Base-by-base conservation (phyloP, 768 basidiomycete genomes). In the Phylloporus sp. region DNA sequence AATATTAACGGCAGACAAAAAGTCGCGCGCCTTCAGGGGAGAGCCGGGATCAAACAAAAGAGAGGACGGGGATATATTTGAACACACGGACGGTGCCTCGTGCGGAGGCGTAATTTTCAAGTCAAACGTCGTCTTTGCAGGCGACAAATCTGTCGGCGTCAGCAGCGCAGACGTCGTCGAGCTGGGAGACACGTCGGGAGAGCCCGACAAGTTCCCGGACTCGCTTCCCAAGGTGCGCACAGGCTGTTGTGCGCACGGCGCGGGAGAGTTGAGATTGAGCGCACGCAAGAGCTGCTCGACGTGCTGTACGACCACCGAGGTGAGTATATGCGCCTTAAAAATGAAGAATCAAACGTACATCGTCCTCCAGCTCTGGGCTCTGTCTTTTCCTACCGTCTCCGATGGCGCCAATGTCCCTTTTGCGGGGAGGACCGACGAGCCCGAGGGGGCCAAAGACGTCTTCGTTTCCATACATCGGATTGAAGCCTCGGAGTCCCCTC, bases 231-330 rank as follows among this genome's bases (percentile, higher is more conserved):
- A 55, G 45, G 64, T 62, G 46, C 71, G 71, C 33, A 71, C 52
- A 22, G 77, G 72, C 52, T 71, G 63, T 11, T 75, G 74, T 35
- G 68, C 58, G 38, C 66, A 62, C 49, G 79, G 81, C 52, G 72
- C 77, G 13, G 88, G 88, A 24, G 88, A 90, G 59, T 82, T 83
- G 56, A 90, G 80, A 60, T 90, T 84, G 39, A 90, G 72, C 13
- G 85, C 81, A 32, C 88, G 82, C 44, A 90, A 71, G 36, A 90
- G 76, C 68, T 89, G 86, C 58, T 87, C 86, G 49, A 90, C 82
- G 59, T 87, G 83, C 85, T 88, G 54, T 22, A 51, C 51, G 57
- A 44, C 22, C 13, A 9, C 11, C n/a, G 7, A 49, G 58, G 61
- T 60, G 63, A 54, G 47, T 67, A 63, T 67, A 65, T 62, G 61